Base-by-base conservation (phyloP, 768 basidiomycete genomes). In the Gloeophyllum trabeum region DNA sequence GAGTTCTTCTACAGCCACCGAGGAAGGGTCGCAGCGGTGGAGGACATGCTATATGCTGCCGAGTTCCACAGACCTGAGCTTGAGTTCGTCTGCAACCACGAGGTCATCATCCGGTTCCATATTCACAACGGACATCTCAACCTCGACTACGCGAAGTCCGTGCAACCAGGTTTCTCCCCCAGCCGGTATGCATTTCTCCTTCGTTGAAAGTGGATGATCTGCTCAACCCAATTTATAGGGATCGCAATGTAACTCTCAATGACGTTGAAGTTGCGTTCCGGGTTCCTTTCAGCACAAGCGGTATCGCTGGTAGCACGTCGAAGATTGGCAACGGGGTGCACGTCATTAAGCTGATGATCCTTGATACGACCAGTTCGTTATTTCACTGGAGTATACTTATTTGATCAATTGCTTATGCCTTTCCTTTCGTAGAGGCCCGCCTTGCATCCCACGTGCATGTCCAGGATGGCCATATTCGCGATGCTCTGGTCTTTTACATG, bases 81-180 rank as follows among this genome's bases (percentile, higher is more conserved):
- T 22, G 40, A 45, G 30, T 52, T 52, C 30, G 36, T 52, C 28
- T 52, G 51, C 41, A 52, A 52, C 39, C 51, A 52, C 35, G 51
- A 52, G 39, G 47, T 45, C 18, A 40, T 52, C 22, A 39, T 52
- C 20, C 24, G 39, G 18, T 24, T 52, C 5, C 24, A 44, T 20
- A 36, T 52, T 24, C 36, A 39, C 10, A 28, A 39, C 13, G 50
- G 50, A 24, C 50, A 51, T 39, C 51, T 35, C 28, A 45, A 51
- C 25, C 47, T 44, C 34, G 43, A 51, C 7, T 26, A 40, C 24
- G n/a, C n/a, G n/a, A n/a, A n/a, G n/a, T n/a, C n/a, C n/a, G n/a
- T n/a, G n/a, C n/a, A n/a, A n/a, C n/a, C n/a, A n/a, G n/a, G n/a
- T n/a, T n/a, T n/a, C n/a, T n/a, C n/a, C n/a, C n/a, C n/a, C n/a